Percentiles rank a stretch among this genome's conserved stretches.
These are phyloP conservation scores for Glebionis coronaria DNA, from an alignment of 129 eudicot genomes.

Conservation along the genomic window DNA sequence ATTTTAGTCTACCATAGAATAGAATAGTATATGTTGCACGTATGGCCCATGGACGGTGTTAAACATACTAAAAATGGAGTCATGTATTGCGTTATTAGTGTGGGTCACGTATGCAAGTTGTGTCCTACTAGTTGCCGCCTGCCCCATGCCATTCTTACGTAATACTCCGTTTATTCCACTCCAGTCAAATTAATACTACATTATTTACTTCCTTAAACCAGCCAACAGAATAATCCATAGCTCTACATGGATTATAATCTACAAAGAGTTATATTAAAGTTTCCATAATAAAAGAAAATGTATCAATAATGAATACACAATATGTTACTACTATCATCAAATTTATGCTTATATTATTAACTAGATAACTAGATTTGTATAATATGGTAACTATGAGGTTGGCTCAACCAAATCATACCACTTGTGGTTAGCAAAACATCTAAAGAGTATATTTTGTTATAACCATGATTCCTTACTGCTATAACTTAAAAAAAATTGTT, in stretches of 20 bases:
- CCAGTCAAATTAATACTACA: slow-evolving; percentile 5
- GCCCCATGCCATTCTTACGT: slow-evolving; percentile 27
- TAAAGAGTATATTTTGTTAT: too few species aligned
- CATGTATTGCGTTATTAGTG: slow-evolving; percentile 19
- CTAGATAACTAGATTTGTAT: too few species aligned
- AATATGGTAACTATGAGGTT: too few species aligned
- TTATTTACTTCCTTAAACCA: slow-evolving; percentile 4
- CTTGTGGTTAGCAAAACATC: too few species aligned
- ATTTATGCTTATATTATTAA: too few species aligned
- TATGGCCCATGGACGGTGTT: neutral
- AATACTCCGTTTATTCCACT: slow-evolving; percentile 8
- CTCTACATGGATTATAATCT: too few species aligned
- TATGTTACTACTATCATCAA: too few species aligned
- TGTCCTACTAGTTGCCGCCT: slow-evolving; percentile 20
- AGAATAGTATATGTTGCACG: neutral
- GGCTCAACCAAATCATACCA: too few species aligned
- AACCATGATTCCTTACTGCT: too few species aligned
- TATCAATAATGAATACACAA: too few species aligned
- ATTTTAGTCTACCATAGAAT: too few species aligned
- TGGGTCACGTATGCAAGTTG: slow-evolving; percentile 21
- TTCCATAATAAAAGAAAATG: neutral
- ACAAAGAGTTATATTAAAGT: neutral
- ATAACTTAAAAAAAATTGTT: too few species aligned
- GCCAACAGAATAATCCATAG: slow-evolving; percentile 6
- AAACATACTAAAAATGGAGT: neutral